Percentiles rank a stretch among this genome's conserved stretches.
phyloP scores from a whole-genome alignment of 2,329 filamentous ascomycete species.

The Colletotrichum higginsianum region DNA sequence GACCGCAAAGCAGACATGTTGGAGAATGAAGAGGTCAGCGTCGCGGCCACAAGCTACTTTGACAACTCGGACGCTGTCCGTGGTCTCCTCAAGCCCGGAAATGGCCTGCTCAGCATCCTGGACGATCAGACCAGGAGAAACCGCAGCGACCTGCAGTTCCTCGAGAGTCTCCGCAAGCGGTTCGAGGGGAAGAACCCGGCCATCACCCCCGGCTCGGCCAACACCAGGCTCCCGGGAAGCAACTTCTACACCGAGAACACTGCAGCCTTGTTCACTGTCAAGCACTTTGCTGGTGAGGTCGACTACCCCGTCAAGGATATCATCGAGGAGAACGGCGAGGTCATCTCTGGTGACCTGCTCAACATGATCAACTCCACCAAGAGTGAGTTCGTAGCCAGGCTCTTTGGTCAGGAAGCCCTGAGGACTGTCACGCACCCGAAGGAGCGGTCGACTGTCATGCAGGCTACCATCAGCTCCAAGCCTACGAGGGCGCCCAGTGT shows the following conservation, averaged over 20 bases:
- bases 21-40: constrained; percentile 92
- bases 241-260: constrained; percentile 91
- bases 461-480: constrained; percentile 96
- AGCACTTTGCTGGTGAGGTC: constrained; percentile 96
- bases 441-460: constrained; percentile 91
- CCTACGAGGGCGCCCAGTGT: constrained; percentile 94
- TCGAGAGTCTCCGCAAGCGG: constrained; percentile 91
- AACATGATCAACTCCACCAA: constrained; percentile 92
- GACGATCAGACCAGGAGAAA: constrained; percentile 96
- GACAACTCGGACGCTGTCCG: constrained; percentile 97
- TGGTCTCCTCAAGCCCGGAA: constrained; percentile 91
- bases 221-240: constrained; percentile 84
- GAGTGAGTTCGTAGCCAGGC: constrained; percentile 87
- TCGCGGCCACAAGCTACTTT: constrained; percentile 95
- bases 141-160: constrained; percentile 88
- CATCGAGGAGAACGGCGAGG: constrained; percentile 95
- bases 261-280: constrained; percentile 87
- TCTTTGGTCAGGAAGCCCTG: constrained; percentile 96
- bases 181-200: constrained; percentile 96
- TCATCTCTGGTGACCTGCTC: constrained; percentile 95
- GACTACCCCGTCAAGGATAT: constrained; percentile 91
- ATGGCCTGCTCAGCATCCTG: constrained; percentile 92
- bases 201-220: constrained; percentile 83
- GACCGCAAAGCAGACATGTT: constrained; percentile 93
- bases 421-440: constrained; percentile 95